These are phyloP conservation scores for Kalaharituber pfeilii DNA, from an alignment of 2,329 filamentous ascomycete species.

Conservation along the genomic window DNA sequence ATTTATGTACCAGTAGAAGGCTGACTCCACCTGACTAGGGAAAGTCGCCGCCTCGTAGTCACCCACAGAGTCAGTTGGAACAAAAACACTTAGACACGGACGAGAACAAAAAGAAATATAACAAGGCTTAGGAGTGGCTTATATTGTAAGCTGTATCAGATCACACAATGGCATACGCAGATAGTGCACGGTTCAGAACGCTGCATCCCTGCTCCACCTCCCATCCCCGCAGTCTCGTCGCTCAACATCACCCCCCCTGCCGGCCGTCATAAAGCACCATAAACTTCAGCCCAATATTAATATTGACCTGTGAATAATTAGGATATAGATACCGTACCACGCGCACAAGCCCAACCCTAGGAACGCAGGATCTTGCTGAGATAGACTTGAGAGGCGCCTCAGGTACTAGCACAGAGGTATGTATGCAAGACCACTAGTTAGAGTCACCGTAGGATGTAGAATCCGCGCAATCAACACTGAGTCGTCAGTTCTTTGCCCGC, in stretches of 20 bases:
- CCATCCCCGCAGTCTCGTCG: not conserved
- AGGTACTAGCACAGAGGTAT: too few species aligned
- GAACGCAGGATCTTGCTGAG: not conserved
- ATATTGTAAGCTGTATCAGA: not conserved
- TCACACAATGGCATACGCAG: too few species aligned
- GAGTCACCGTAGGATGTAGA: not conserved
- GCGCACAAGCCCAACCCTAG: not conserved
- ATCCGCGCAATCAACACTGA: not conserved
- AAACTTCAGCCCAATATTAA: not conserved
- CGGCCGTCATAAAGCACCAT: too few species aligned
- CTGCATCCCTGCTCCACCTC: not conserved
- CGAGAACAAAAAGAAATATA: not conserved
- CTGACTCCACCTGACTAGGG: not conserved
- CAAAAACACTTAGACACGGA: not conserved
- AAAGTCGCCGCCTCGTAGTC: not conserved
- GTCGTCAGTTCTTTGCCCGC: too few species aligned
- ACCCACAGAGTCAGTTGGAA: not conserved
- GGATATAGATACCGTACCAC: not conserved
- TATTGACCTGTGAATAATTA: not conserved
- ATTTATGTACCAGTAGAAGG: not conserved
- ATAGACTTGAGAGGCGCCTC: not conserved
- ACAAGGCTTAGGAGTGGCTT: not conserved
- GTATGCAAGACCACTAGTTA: not conserved
- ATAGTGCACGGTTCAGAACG: not conserved
- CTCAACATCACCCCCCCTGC: not conserved